Evolutionary conservation across 257 asterid species (phyloP).

Genomic region (Hygrophila difformis): DNA sequence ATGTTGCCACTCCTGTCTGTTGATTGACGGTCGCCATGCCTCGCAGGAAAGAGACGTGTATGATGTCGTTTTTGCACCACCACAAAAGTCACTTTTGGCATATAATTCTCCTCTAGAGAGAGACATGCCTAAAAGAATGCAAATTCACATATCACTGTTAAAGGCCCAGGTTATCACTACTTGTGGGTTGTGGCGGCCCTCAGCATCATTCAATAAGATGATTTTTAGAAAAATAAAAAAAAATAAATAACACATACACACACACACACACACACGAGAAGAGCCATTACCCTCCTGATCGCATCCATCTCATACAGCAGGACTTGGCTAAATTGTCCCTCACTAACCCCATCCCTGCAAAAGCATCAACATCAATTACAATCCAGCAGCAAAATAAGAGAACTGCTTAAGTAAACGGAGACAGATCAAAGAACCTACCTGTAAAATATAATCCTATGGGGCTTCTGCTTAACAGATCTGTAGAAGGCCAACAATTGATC

Average conservation of each 20-base stretch:
- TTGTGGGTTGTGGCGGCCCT: too few relatives aligned
- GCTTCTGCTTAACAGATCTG: conserved; percentile 28
- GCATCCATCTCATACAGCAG: conserved; percentile 56
- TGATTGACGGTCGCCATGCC: conserved; percentile 26
- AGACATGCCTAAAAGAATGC: conserved; percentile 51
- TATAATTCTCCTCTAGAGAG: conserved; percentile 37
- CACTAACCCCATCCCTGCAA: conserved; percentile 85
- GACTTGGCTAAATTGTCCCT: conserved; percentile 81
- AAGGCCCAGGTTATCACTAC: too few relatives aligned
- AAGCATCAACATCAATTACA: background rate
- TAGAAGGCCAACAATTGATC: conserved; percentile 46
- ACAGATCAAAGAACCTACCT: conserved; percentile 28
- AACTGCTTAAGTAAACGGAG: background rate
- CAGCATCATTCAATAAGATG: too few relatives aligned
- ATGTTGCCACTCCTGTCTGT: conserved; percentile 90
- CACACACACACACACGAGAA: too few relatives aligned
- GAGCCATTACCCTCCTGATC: conserved; percentile 66
- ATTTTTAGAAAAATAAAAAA: too few relatives aligned
- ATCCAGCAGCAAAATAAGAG: background rate
- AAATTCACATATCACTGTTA: too few relatives aligned
- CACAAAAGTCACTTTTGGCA: conserved; percentile 59
- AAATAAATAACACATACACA: too few relatives aligned
- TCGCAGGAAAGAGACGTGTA: conserved; percentile 64
- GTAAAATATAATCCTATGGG: conserved; percentile 61
- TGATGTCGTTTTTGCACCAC: conserved; percentile 97